These are phyloP conservation scores for Dentipellis fragilis DNA, from an alignment of 768 basidiomycete genomes.

Conservation along the genomic window DNA sequence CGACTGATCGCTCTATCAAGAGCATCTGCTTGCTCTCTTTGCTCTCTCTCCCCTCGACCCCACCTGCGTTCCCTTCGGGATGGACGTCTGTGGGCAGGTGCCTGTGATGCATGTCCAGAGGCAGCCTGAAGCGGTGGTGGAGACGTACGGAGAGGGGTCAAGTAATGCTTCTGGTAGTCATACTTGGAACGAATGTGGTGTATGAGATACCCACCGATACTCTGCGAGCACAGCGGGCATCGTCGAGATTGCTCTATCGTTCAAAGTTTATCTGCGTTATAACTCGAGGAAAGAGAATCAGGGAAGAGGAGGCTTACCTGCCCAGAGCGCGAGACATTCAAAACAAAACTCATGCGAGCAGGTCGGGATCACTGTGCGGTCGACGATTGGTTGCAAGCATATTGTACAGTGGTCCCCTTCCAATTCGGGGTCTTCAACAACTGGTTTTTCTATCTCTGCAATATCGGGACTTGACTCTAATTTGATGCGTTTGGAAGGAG, in stretches of 20 bases:
- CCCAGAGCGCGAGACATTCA: slow-evolving; percentile 81
- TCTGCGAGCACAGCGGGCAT: slow-evolving; percentile 67
- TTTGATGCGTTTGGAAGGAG: not conserved
- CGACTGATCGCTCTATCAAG: slow-evolving; percentile 66
- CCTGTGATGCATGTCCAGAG: slow-evolving; percentile 8
- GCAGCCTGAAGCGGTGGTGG: slow-evolving; percentile 21
- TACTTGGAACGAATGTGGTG: slow-evolving; percentile 69
- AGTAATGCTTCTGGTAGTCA: slow-evolving; percentile 75
- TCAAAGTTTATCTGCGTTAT: not conserved
- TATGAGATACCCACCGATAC: slow-evolving; percentile 64
- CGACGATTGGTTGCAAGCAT: slow-evolving; percentile 67
- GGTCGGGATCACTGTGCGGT: slow-evolving; percentile 71
- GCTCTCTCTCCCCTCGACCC: slow-evolving; percentile 42
- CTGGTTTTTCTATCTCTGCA: not conserved
- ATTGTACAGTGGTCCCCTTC: slow-evolving; percentile 71
- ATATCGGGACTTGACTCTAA: not conserved
- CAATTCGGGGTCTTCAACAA: slow-evolving; percentile 16
- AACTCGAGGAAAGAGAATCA: not conserved
- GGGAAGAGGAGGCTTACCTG: slow-evolving; percentile 37
- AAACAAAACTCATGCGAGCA: slow-evolving; percentile 95
- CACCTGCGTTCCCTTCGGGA: slow-evolving; percentile 37
- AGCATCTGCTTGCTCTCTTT: slow-evolving; percentile 52
- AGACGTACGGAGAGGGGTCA: slow-evolving; percentile 53
- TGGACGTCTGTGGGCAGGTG: slow-evolving; percentile 16
- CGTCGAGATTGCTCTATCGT: slow-evolving; percentile 61